phyloP scores from a whole-genome alignment of 495 filamentous ascomycete species.

The Aspergillus avenaceus region DNA sequence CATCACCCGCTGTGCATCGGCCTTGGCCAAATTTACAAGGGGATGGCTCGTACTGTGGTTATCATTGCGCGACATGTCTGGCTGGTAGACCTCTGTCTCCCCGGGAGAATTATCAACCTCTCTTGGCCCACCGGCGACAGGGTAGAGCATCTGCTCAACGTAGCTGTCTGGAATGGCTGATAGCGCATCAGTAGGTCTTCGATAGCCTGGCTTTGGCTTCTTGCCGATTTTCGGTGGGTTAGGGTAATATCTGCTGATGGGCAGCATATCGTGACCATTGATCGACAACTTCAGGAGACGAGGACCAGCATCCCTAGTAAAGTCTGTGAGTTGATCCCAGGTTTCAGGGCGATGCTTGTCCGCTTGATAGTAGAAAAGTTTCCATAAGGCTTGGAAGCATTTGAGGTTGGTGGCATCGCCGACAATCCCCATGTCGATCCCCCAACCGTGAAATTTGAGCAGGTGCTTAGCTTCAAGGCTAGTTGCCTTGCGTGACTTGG shows the following conservation, averaged over 20 bases:
- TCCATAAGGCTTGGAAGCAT: conserved; percentile 14
- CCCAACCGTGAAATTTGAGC: conserved; percentile 27
- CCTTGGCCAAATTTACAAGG: background rate
- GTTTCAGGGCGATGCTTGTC: conserved; percentile 12
- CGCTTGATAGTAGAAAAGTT: conserved; percentile 27
- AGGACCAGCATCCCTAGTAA: conserved; percentile 32
- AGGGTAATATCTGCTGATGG: conserved; percentile 26
- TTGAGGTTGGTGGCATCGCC: background rate
- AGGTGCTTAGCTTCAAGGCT: background rate
- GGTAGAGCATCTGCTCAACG: conserved; percentile 15
- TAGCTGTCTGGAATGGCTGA: conserved; percentile 12
- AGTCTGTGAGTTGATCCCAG: conserved; percentile 14
- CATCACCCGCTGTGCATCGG: conserved; percentile 1
- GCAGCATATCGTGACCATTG: conserved; percentile 8
- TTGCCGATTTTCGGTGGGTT: background rate
- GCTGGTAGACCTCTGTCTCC: background rate
- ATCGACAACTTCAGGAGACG: conserved; percentile 25
- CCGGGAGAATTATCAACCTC: background rate
- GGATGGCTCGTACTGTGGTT: background rate
- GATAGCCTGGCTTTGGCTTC: background rate
- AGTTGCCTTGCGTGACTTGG: background rate
- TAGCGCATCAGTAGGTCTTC: conserved; percentile 13
- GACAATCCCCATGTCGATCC: conserved; percentile 16
- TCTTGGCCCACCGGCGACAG: background rate
- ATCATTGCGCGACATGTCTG: too few relatives aligned